phyloP scores from a whole-genome alignment of 2,329 filamentous ascomycete species.

The Sarocladium brachiariae region DNA sequence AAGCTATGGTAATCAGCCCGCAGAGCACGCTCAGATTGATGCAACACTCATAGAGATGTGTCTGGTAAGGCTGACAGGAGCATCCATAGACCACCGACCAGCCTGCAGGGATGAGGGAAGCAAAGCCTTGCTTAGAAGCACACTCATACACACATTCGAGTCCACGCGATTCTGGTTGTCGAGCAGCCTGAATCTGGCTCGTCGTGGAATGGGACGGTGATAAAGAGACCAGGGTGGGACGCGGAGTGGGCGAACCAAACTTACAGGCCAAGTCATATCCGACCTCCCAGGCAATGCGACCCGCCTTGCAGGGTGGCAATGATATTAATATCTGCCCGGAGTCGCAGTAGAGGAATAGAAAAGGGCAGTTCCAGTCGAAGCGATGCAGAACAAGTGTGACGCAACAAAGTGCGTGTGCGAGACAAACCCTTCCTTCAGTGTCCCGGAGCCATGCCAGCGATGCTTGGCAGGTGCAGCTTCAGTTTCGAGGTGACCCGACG shows the following conservation, averaged over 20 bases:
- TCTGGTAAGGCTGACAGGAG: too few relatives aligned
- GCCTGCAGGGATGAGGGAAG: background rate
- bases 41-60: too few relatives aligned
- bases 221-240: background rate
- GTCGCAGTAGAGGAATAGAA: background rate
- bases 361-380: background rate
- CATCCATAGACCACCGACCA: too few relatives aligned
- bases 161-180: background rate
- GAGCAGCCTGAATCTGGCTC: background rate
- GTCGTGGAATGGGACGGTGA: background rate
- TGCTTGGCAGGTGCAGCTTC: background rate
- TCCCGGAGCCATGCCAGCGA: background rate
- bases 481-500: background rate
- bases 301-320: background rate
- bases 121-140: background rate
- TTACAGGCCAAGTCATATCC: conserved; percentile 3
- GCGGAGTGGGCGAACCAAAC: conserved; percentile 7
- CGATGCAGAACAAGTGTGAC: background rate
- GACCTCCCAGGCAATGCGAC: background rate
- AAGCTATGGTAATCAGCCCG: too few relatives aligned
- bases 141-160: background rate
- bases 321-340: too few relatives aligned
- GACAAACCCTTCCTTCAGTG: background rate
- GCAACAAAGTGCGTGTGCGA: background rate
- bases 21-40: too few relatives aligned